Base-by-base conservation (phyloP, 352 stramenopile genomes). In the Pythium dissimile region DNA sequence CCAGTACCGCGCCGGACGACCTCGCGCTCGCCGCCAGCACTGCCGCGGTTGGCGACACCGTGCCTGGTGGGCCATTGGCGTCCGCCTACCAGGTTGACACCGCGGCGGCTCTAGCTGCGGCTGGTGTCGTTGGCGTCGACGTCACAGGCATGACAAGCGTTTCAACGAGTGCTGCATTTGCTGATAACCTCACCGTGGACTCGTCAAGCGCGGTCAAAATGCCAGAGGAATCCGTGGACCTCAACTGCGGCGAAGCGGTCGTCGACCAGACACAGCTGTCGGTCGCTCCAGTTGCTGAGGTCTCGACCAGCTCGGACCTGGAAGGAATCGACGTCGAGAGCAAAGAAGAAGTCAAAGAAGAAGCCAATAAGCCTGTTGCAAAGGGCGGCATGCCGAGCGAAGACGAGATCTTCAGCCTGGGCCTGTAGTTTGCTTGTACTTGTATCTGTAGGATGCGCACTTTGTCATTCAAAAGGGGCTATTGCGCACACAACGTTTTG, bases 381-480 rank as follows among this genome's bases (percentile, higher is more conserved):
- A 58, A 48, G 18, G 42, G 42, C 10, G 46, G 45, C 1, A 43
- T 72, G 23, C 47, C 63, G 9, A 70, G 44, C 7, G 78, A 88
- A 31, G 80, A 91, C 47, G 84, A 91, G 66, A 91, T 93, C 46
- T 93, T 93, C 54, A 88, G 80, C 37, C 69, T 93, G 35, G 80
- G 79, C 0, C 61, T 93, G 61, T 93, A 61, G 21, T n/a, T 27
- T 18, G 20, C 7, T 12, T 41, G 34, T n/a, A 41, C 16, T n/a
- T 41, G 20, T 41, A 41, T 41, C 7, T 35, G 13, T 35, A 35
- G 7, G 34, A 20, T 4, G 12, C 20, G 34, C n/a, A n/a, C n/a
- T n/a, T n/a, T n/a, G n/a, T n/a, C n/a, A n/a, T n/a, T n/a, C n/a
- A n/a, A n/a, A n/a, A n/a, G n/a, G n/a, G n/a, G n/a, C n/a, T n/a